Evolutionary conservation across 345 rosid species (phyloP), one percentile per base, ranked within the genome.

Genomic region (Viola odorata): DNA sequence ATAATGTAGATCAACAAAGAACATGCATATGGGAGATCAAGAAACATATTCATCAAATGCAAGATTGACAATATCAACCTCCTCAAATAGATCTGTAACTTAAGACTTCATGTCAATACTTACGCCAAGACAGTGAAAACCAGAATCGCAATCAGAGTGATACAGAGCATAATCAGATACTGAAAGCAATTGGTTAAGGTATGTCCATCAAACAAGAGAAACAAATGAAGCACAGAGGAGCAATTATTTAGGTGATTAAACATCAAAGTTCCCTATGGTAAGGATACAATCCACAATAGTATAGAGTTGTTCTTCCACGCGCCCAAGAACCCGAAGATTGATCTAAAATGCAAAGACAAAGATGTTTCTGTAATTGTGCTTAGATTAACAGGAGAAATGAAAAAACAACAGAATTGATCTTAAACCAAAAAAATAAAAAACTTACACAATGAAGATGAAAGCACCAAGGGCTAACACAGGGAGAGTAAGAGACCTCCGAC

Each of bases 281-380:
- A 84, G 96, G 96, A 91, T 91, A 91, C 98, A 76, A 89, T 77
- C 96, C 98, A 91, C 70, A 91, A 77, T 59, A 91, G 75, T 10
- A 79, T 75, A n/a, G 86, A 68, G 71, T 72, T 89, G 74, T 81
- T 82, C 84, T 91, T 91, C 81, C 81, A 67, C 8, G 98, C 96
- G 0, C 96, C 98, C 67, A 84, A 69, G 79, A 91, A 91, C n/a
- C 98, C 98, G 5, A 91, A 76, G 64, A 89, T 80, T 44, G 98
- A 91, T 80, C 98, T 91, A 68, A 15, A 72, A 78, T 59, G 61
- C 52, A 45, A 65, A 71, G 37, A 37, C 56, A 17, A 57, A 2
- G 5, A 17, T 5, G 9, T 5, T 50, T 37, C 7, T 45, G 13
- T 9, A 15, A 3, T 50, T 41, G 32, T 36, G 50, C n/a, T 10